Percentiles rank a stretch among this genome's conserved stretches.
phyloP scores from a whole-genome alignment of 768 basidiomycete species.

The Postia placenta region DNA sequence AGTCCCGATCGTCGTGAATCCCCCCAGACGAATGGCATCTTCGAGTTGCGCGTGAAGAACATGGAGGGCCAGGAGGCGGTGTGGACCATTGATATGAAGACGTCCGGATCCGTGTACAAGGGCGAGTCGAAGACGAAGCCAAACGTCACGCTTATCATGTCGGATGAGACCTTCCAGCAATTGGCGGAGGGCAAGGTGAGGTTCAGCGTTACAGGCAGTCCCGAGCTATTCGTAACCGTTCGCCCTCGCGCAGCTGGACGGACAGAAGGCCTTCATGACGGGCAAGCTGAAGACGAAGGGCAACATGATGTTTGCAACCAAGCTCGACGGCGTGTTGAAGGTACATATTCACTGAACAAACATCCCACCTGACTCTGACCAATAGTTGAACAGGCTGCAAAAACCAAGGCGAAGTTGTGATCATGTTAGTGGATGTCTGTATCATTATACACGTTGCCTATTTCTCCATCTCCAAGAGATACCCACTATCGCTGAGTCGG shows the following conservation, averaged over 20 bases:
- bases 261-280: conserved; percentile 95
- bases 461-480: too few relatives aligned
- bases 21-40: conserved; percentile 76
- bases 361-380: background rate
- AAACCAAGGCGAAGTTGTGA: conserved; percentile 19
- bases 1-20: background rate
- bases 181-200: conserved; percentile 70
- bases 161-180: conserved; percentile 68
- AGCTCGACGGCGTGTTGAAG: conserved; percentile 80
- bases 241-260: conserved; percentile 62
- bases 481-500: background rate
- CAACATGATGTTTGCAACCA: conserved; percentile 92
- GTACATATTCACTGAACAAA: conserved; percentile 28
- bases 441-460: conserved; percentile 1
- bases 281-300: conserved; percentile 90
- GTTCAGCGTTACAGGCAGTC: too few relatives aligned
- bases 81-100: conserved; percentile 95
- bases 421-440: background rate
- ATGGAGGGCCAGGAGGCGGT: conserved; percentile 58
- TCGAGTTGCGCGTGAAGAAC: conserved; percentile 79
- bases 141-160: conserved; percentile 76
- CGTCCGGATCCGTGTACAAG: conserved; percentile 69
- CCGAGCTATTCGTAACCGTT: too few relatives aligned
- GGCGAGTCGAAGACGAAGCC: conserved; percentile 66
- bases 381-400: conserved; percentile 8